These are phyloP conservation scores for Chaetothyriales sp. DNA, from an alignment of 2,329 filamentous ascomycete species.

Conservation along the genomic window DNA sequence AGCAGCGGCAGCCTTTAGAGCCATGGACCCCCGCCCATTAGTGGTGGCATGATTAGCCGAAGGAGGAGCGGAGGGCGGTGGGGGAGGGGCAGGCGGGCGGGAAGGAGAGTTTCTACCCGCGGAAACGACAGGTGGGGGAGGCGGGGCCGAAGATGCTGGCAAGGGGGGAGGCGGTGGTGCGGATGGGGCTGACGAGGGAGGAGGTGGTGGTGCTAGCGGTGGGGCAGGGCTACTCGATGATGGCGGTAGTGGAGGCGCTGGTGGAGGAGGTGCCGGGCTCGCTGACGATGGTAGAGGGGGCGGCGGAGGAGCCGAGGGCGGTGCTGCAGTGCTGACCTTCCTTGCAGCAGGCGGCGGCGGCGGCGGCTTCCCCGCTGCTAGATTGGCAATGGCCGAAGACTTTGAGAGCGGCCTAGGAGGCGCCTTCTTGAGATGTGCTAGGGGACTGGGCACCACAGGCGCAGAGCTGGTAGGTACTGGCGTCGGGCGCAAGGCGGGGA, in stretches of 20 bases:
- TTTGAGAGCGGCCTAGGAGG: constrained; percentile 38
- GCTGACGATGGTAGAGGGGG: constrained; percentile 30
- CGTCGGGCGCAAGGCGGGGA: constrained; percentile 26
- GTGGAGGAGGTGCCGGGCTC: constrained; percentile 29
- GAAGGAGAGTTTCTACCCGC: constrained; percentile 8
- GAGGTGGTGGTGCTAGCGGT: constrained; percentile 29
- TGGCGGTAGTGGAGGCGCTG: constrained; percentile 27
- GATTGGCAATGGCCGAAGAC: constrained; percentile 47
- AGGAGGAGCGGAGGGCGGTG: constrained; percentile 26
- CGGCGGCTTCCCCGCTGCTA: constrained; percentile 38
- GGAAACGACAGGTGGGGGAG: constrained; percentile 26
- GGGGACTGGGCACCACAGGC: constrained; percentile 38
- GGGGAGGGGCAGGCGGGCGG: constrained; percentile 2
- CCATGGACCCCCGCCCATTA: constrained; percentile 33
- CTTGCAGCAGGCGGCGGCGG: constrained; percentile 43
- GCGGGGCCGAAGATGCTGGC: constrained; percentile 30
- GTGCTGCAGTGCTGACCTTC: constrained; percentile 30
- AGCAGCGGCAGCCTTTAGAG: constrained; percentile 46
- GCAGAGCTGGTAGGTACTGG: constrained; percentile 37
- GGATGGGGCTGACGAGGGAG: constrained; percentile 21
- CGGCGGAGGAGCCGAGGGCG: constrained; percentile 37
- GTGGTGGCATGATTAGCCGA: constrained; percentile 4
- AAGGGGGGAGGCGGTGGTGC: constrained; percentile 40
- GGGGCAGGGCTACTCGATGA: constrained; percentile 27
- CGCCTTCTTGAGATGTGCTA: constrained; percentile 47